phyloP scores from a whole-genome alignment of 805 yeast genomes.

The Jamesozyma hellenica region DNA sequence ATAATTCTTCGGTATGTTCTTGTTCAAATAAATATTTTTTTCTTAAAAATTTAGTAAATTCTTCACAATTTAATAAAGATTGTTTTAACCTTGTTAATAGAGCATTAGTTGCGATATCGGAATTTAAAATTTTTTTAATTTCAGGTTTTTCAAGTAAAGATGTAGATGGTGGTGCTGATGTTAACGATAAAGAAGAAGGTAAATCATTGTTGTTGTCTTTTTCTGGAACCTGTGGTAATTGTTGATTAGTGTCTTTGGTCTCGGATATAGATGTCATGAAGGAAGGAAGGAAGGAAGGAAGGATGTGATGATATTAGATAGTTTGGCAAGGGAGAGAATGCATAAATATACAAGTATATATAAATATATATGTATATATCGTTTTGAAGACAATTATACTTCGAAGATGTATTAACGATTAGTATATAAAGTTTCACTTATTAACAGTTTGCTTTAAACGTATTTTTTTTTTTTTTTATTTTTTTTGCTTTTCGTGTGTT shows the following conservation, averaged over 20 bases:
- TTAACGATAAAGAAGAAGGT: no score
- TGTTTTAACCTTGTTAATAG: constrained; percentile 67
- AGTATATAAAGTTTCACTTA: no score
- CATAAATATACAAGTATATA: no score
- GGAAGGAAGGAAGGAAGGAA: no score
- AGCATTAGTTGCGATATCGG: constrained; percentile 71
- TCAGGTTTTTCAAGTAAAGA: constrained; percentile 32
- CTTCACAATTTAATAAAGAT: constrained; percentile 73
- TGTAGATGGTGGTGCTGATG: no score
- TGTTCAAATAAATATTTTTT: constrained; percentile 71
- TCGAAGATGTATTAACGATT: no score
- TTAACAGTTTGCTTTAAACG: no score
- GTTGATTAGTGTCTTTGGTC: background rate
- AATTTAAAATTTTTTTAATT: constrained; percentile 42
- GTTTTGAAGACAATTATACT: no score
- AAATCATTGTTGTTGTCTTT: background rate
- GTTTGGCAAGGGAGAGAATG: background rate
- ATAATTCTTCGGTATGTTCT: constrained; percentile 64
- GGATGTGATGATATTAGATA: background rate
- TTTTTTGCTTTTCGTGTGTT: no score
- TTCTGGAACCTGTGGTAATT: background rate
- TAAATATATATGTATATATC: no score
- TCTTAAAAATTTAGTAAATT: constrained; percentile 66
- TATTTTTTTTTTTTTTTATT: no score
- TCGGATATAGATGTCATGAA: background rate